phyloP scores from a whole-genome alignment of 176 grass and related monocot genomes.

The Avena atlantica region DNA sequence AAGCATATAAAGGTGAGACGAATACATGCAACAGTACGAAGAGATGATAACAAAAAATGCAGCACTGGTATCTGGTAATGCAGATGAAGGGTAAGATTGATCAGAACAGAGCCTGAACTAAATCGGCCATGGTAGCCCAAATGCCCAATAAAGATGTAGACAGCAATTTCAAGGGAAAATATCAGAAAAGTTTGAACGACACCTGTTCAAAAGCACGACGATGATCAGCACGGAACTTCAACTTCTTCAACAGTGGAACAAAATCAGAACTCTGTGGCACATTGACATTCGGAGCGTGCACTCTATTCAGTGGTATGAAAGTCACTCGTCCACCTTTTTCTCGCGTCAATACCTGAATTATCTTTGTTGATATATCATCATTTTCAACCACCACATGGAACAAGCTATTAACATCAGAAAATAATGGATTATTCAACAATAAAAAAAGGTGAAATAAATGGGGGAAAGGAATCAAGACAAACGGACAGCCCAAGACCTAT shows the following conservation, averaged over 20 bases:
- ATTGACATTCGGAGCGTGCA: conserved; percentile 71
- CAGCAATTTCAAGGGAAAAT: background rate
- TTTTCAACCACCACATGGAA: conserved; percentile 98
- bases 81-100: conserved; percentile 17
- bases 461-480: conserved; percentile 6
- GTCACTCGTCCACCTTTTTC: conserved; percentile 98
- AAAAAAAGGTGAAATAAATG: conserved; percentile 25
- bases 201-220: conserved; percentile 89
- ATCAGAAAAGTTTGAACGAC: conserved; percentile 23
- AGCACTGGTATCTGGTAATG: conserved; percentile 25
- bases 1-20: background rate
- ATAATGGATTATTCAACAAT: conserved; percentile 30
- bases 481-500: conserved; percentile 57
- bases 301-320: conserved; percentile 97
- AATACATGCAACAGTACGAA: conserved; percentile 19
- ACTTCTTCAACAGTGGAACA: conserved; percentile 89
- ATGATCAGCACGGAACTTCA: conserved; percentile 88
- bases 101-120: conserved; percentile 11
- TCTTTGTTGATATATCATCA: conserved; percentile 90
- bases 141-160: conserved; percentile 10
- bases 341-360: conserved; percentile 87
- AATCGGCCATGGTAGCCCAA: conserved; percentile 13
- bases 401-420: conserved; percentile 63
- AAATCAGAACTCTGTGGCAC: conserved; percentile 93
- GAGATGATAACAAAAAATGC: conserved; percentile 23